Evolutionary conservation across 73 alveolate genomes (phyloP), one percentile per base, ranked within the genome.

Genomic region (Tetrahymena malaccensis): DNA sequence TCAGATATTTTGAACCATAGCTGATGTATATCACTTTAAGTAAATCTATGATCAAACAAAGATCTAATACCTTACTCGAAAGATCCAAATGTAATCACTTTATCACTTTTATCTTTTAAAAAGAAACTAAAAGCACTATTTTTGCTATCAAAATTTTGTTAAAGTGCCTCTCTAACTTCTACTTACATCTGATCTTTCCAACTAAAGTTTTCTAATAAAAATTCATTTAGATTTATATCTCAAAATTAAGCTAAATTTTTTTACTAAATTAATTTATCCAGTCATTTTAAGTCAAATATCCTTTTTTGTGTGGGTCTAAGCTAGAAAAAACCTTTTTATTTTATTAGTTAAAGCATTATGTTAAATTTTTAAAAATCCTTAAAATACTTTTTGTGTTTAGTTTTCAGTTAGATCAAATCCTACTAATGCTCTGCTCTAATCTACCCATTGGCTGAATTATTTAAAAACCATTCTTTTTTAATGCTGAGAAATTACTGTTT

Each of bases 261-360:
- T 97, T 93, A 31, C 97, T 96, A 93, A 98, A 98, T 10, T 97
- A 97, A 44, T 94, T 95, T 35, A 50, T 43, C 98, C 98, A 98
- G 96, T 98, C 99, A 38, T 94, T 55, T 70, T 97, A 96, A 0
- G 99, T 96, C 34, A 98, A 84, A 84, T 97, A 98, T 12, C 99
- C 99, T 93, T 98, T 98, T 94, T 97, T 98, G 93, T 98, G 99
- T 2, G 99, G 97, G 94, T 98, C 99, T 55, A 98, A 55, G 34
- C 96, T 96, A 19, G 99, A 96, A 94, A 98, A 98, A 35, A 98
- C 97, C 94, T 96, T 94, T 93, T 96, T 34, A 96, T 58, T 58
- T 58, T 19, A 22, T 27, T 70, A 35, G 43, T 35, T 35, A 35
- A 35, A 35, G 43, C 6, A 35, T 35, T 40, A 40, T 6, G 44